Base-by-base conservation (phyloP, 805 yeast genomes). In the Yarrowia hollandica region DNA sequence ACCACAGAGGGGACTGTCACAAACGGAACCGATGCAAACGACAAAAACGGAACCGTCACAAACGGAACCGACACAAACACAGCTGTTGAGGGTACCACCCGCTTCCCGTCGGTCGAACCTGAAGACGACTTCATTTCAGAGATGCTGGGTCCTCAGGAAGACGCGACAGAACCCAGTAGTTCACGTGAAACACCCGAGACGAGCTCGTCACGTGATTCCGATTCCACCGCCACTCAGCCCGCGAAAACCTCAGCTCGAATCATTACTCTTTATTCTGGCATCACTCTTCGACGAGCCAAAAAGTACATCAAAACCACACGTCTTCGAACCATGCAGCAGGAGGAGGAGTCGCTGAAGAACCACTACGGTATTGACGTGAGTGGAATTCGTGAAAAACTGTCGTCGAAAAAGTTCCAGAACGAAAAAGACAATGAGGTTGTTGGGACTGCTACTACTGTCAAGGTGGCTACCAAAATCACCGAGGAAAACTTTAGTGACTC, bases 301-400 rank as follows among this genome's bases (percentile, higher is more conserved):
- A 33, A 48, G 23, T 15, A 18, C 39, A n/a, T 33, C 12, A 33
- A 33, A 22, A 22, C 55, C 9, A 33, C 55, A 1, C 39, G 39
- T 1, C 25, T 48, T 1, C n/a, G 55, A 33, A 31, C 15, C 22
- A 48, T 48, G 55, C 30, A 48, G 15, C 55, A 48, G 16, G 39
- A 48, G 15, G 55, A 48, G 26, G 55, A 48, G 18, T n/a, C 21
- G 7, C 11, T 48, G 16, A 21, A 48, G 19, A 48, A 48, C 12
- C 55, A 48, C 12, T 48, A 48, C 11, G 55, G 55, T 11, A 21
- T 48, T 9, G 55, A 48, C 5, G 55, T 48, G 1, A 21, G 37
- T 9, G 54, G 54, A 12, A 44, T 44, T 6, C 25, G 54, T 3
- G 16, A 19, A 2, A 15, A 15, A 14, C 4, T 44, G 28, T 31